Evolutionary conservation across 805 yeast genomes (phyloP).

Genomic region (Hanseniaspora meyeri): DNA sequence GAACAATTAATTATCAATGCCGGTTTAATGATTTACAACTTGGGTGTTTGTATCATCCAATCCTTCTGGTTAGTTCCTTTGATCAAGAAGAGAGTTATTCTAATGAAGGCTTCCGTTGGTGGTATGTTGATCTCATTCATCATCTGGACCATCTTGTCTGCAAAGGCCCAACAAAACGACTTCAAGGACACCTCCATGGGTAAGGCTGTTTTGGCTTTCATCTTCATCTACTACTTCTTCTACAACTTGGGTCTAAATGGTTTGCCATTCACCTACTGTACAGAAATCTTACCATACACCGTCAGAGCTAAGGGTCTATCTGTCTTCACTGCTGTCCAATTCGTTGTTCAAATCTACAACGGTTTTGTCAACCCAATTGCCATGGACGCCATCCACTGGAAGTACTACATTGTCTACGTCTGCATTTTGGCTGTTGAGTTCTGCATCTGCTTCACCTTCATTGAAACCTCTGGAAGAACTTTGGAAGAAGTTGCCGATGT

Average conservation of each 20-base stretch:
- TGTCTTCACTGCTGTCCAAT: slow-evolving; percentile 20
- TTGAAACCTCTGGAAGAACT: slow-evolving; percentile 31
- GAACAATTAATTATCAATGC: slow-evolving; percentile 41
- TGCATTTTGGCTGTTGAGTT: slow-evolving; percentile 25
- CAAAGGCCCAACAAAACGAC: slow-evolving; percentile 33
- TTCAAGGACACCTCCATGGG: slow-evolving; percentile 32
- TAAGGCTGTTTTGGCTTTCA: slow-evolving; percentile 40
- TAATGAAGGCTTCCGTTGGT: slow-evolving; percentile 26
- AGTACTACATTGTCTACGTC: slow-evolving; percentile 29
- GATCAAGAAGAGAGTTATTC: slow-evolving; percentile 30
- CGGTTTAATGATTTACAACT: slow-evolving; percentile 38
- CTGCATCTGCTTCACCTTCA: slow-evolving; percentile 26
- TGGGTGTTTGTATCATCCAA: slow-evolving; percentile 26
- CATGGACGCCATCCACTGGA: slow-evolving; percentile 29
- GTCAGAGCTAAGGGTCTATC: slow-evolving; percentile 26
- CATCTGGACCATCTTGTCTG: slow-evolving; percentile 38
- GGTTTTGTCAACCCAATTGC: slow-evolving; percentile 31
- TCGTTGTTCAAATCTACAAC: slow-evolving; percentile 24
- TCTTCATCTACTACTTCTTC: slow-evolving; percentile 35
- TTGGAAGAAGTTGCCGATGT: slow-evolving; percentile 31
- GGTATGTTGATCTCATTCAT: slow-evolving; percentile 31
- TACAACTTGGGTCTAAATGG: slow-evolving; percentile 37
- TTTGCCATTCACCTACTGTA: slow-evolving; percentile 35
- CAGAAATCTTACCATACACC: slow-evolving; percentile 32
- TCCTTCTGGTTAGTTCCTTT: slow-evolving; percentile 24